A percentile compares a stretch with the other conserved stretches of the same genome.
These are phyloP conservation scores for Backusella westeae DNA, from an alignment of 192 early-diverging fungal genomes.

Conservation along the genomic window DNA sequence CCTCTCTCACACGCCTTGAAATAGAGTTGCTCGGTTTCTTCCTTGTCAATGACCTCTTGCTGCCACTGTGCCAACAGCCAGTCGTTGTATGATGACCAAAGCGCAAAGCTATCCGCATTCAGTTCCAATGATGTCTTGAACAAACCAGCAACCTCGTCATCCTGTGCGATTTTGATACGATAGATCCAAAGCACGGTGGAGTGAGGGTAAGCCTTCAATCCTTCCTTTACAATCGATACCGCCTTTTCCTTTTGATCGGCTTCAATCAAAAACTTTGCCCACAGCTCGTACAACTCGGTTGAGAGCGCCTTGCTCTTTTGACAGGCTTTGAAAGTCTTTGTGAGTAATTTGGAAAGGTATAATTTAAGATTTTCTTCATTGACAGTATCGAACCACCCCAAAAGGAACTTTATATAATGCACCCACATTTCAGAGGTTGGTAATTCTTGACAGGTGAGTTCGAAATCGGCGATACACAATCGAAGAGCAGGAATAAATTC, in stretches of 20 bases:
- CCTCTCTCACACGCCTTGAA: conserved; percentile 46
- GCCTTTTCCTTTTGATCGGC: conserved; percentile 9
- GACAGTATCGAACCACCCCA: conserved; percentile 37
- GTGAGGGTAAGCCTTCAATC: conserved; percentile 34
- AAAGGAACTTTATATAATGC: conserved; percentile 62
- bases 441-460: conserved; percentile 37
- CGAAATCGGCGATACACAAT: conserved; percentile 52
- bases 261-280: conserved; percentile 40
- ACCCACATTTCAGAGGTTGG: conserved; percentile 55
- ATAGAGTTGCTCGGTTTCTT: conserved; percentile 39
- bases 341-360: conserved; percentile 58
- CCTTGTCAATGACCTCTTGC: conserved; percentile 32
- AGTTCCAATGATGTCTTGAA: conserved; percentile 39
- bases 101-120: conserved; percentile 37
- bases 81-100: conserved; percentile 53
- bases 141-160: conserved; percentile 11
- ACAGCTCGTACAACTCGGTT: conserved; percentile 50
- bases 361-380: conserved; percentile 59
- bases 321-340: conserved; percentile 48
- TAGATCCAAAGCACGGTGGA: conserved; percentile 43
- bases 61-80: conserved; percentile 37
- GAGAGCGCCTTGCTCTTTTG: conserved; percentile 40
- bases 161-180: conserved; percentile 30
- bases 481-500: conserved; percentile 28
- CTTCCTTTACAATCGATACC: conserved; percentile 31